phyloP scores from a whole-genome alignment of 2,329 filamentous ascomycete species.

The Sclerotinia sclerotiorum region DNA sequence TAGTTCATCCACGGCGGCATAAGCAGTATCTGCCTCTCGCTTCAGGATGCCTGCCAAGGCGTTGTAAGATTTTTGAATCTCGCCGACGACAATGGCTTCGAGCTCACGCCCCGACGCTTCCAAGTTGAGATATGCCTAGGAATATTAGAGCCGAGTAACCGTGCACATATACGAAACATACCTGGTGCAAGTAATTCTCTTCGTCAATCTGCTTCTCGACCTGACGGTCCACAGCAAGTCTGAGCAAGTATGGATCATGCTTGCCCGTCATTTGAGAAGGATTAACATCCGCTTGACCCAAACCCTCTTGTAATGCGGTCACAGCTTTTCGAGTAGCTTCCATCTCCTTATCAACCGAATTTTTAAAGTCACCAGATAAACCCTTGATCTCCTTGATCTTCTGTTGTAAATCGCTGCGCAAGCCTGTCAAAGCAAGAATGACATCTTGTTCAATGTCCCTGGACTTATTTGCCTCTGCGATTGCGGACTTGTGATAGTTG shows the following conservation, averaged over 20 bases:
- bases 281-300: constrained; percentile 79
- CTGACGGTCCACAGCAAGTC: constrained; percentile 82
- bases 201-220: constrained; percentile 92
- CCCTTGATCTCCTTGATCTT: constrained; percentile 99
- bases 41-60: constrained; percentile 89
- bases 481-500: constrained; percentile 77
- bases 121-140: constrained; percentile 85
- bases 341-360: constrained; percentile 93
- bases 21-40: constrained; percentile 81
- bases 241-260: constrained; percentile 87
- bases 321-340: constrained; percentile 79
- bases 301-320: constrained; percentile 73
- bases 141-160: constrained; percentile 32
- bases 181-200: constrained; percentile 93
- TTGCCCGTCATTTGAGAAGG: constrained; percentile 74
- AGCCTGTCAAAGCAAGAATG: constrained; percentile 78
- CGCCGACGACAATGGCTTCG: constrained; percentile 92
- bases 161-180: constrained; percentile 45
- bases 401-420: constrained; percentile 84
- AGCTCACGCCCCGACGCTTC: constrained; percentile 93
- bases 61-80: constrained; percentile 97
- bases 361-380: constrained; percentile 93
- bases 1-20: constrained; percentile 75
- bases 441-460: constrained; percentile 90
- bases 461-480: constrained; percentile 82